A percentile compares a stretch with the other conserved stretches of the same genome.
Conservation (phyloP, 257 asterid genomes). For the Nicotiana otophora region DNA sequence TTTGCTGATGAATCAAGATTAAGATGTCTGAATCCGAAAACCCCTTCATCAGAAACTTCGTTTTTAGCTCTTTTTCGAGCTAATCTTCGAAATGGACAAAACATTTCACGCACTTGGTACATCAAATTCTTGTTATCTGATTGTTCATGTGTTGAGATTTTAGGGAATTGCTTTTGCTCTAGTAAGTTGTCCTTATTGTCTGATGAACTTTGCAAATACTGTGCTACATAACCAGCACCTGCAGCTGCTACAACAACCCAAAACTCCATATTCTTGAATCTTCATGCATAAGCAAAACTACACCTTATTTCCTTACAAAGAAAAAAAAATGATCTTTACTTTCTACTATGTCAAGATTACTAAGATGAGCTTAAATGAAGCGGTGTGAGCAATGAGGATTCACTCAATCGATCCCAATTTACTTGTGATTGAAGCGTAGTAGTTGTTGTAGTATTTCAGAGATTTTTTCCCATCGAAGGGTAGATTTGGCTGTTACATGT, state of each 20-base stretch:
- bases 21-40: constrained; percentile 9
- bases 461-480: not conserved
- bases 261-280: constrained; percentile 41
- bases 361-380: not conserved
- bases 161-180: constrained; percentile 15
- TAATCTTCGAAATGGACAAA: constrained; percentile 54
- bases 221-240: constrained; percentile 70
- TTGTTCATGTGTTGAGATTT: constrained; percentile 21
- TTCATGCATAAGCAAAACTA: constrained; percentile 1
- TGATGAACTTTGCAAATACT: constrained; percentile 39
- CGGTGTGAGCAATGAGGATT: not conserved
- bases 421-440: too few species aligned
- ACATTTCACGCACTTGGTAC: constrained; percentile 52
- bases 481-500: not conserved
- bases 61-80: constrained; percentile 23
- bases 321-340: not conserved
- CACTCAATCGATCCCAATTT: not conserved
- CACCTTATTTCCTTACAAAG: not conserved
- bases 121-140: constrained; percentile 43
- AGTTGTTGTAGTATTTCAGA: too few species aligned
- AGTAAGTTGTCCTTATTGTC: constrained; percentile 32
- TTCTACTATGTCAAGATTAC: not conserved
- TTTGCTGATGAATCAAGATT: constrained; percentile 8
- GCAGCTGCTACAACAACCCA: constrained; percentile 87
- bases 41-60: constrained; percentile 7